Evolutionary conservation across 2,329 filamentous ascomycete genomes (phyloP), one percentile per base, ranked within the genome.

Genomic region (Aspergillus ochraceoroseus): DNA sequence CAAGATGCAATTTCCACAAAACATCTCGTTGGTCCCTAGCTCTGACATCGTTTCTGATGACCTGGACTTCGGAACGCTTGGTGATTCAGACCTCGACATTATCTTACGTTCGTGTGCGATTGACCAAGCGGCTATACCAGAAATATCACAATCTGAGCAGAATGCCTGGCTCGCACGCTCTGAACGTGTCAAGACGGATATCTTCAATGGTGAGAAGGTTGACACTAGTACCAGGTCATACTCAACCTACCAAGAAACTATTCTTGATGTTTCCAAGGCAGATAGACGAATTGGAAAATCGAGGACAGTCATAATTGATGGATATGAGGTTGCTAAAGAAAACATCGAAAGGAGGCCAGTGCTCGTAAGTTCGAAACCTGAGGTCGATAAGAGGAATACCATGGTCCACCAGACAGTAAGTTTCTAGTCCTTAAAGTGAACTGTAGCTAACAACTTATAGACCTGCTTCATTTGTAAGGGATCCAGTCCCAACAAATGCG

Each of bases 231-330:
- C 11, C 54, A 63, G 25, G 23, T 40, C 28, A 34, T 34, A 36
- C 53, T 55, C 37, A 49, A 57, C 29, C 30, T 49, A 38, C 64
- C 68, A 19, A 59, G 71, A 19, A 57, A 62, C 1, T 43, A 53
- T 14, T 2, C 13, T 31, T 2, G 14, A 9, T 1, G 62, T 70
- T 32, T 59, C 61, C 3, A 67, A 70, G 14, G 66, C 67, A 7
- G 71, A 76, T 30, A 67, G 77, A 2, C 68, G 76, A 6, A 61
- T 68, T 4, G 73, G 72, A 32, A 80, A 80, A 55, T 74, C 79
- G 42, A 74, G 72, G 1, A 78, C 74, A 0, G 72, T 80, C 25
- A 72, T 75, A 64, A 61, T 79, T 1, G 66, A 74, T 45, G 76
- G 76, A 0, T 79, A 68, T 49, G 70, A 70, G 2, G 70, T 81